Evolutionary conservation across 2,329 filamentous ascomycete species (phyloP), one percentile per base, ranked within the genome.

Genomic region (Emmonsia crescens): DNA sequence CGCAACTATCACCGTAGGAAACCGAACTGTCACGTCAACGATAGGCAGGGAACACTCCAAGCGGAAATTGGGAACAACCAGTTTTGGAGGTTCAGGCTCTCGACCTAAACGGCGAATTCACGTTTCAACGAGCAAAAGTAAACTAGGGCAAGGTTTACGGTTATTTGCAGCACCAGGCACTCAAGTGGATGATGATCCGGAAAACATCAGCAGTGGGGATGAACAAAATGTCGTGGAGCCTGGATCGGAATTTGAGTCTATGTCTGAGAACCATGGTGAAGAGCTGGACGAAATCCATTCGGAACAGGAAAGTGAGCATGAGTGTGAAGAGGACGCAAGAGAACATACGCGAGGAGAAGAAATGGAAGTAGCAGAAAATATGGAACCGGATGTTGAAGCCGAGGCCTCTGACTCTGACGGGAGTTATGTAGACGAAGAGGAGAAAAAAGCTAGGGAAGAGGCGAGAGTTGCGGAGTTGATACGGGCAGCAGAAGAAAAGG

Each of bases 1-100:
- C 59, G 88, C 89, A 24, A 89, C 87, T 1, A 89, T 93, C 56
- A 91, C 87, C 0, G 84, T 93, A 60, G 89, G 88, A 1, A 80
- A 86, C 64, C 82, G 80, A 54, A 89, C 86, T 0, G 80, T 85
- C 5, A 87, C 83, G 0, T 86, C 85, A 24, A 80, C 85, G 38
- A 80, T 91, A 66, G 87, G 87, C 1, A 78, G 82, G 57, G 69
- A 78, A 3, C 69, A 73, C 31, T 71, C 66, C 31, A 77, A 73
- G 64, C 68, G 71, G 60, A 68, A 71, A 36, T 69, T 71, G 0
- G 71, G 71, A 36, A 66, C 68, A 52, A 62, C 67, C 29, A 66
- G 65, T 31, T 63, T 67, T n/a, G 57, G 48, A 3, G 64, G 61
- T 40, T 62, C 65, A 8, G 48, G 62, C 38, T 61, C 74, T 4